phyloP scores from a whole-genome alignment of 371 early-diverging fungal genomes.

The Syncephalastrum sp. region DNA sequence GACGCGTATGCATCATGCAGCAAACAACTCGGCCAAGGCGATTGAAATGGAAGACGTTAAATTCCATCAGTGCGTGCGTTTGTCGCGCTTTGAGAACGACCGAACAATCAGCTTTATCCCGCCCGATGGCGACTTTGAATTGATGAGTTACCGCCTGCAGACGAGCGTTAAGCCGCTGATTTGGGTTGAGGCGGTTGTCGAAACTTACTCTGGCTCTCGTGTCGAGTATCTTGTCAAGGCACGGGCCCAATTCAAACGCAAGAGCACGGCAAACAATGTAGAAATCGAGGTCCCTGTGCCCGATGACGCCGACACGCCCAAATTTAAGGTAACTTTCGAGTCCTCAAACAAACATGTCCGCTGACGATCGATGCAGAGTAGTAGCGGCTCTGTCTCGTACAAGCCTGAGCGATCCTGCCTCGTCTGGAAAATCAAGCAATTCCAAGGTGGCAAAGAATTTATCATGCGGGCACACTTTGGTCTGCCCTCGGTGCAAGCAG shows the following conservation, averaged over 20 bases:
- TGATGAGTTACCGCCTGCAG: constrained; percentile 97
- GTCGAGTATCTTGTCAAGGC: constrained; percentile 97
- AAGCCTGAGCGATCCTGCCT: constrained; percentile 92
- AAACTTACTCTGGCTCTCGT: constrained; percentile 88
- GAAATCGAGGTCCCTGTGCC: constrained; percentile 97
- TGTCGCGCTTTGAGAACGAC: constrained; percentile 94
- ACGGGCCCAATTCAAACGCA: constrained; percentile 94
- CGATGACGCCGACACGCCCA: constrained; percentile 95
- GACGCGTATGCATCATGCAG: constrained; percentile 8
- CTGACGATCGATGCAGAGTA: constrained; percentile 44
- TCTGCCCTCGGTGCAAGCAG: constrained; percentile 89
- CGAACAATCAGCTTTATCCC: constrained; percentile 95
- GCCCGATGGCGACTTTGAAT: constrained; percentile 97
- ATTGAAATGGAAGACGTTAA: constrained; percentile 99
- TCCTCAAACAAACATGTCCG: neutral
- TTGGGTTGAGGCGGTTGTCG: constrained; percentile 94
- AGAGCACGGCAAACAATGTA: constrained; percentile 97
- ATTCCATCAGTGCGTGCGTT: constrained; percentile 98
- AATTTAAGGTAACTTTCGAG: constrained; percentile 77
- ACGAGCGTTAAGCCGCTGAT: constrained; percentile 94
- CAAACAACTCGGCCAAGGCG: constrained; percentile 83
- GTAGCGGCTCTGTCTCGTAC: constrained; percentile 89
- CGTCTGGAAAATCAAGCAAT: constrained; percentile 98
- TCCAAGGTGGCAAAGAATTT: constrained; percentile 97
- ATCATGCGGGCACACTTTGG: constrained; percentile 96